These are phyloP conservation scores for Hansenula sp. DNA, from an alignment of 1,139 yeast species.

Conservation along the genomic window DNA sequence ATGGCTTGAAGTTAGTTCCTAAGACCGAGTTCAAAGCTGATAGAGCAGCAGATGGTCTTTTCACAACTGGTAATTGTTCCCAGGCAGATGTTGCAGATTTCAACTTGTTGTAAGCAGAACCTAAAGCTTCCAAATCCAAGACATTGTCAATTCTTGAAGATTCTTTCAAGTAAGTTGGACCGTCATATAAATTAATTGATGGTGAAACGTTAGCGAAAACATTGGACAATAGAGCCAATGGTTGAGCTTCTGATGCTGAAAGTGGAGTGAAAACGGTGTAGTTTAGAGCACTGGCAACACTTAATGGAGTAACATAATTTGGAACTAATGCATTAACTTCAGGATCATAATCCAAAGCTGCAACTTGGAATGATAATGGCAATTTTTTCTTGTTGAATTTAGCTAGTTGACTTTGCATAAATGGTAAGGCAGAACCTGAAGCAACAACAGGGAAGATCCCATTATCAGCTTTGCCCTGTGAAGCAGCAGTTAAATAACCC, in stretches of 20 bases:
- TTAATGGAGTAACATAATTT: constrained; percentile 64
- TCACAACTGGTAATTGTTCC: constrained; percentile 26
- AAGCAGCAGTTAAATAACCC: constrained; percentile 59
- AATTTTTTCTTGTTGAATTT: constrained; percentile 41
- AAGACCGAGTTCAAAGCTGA: constrained; percentile 50
- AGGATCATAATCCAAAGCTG: constrained; percentile 67
- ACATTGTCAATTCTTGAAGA: constrained; percentile 47
- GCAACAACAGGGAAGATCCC: constrained; percentile 46
- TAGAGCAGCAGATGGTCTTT: constrained; percentile 44
- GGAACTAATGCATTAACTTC: constrained; percentile 49
- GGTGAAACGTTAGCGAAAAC: constrained; percentile 62
- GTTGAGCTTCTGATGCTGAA: constrained; percentile 60
- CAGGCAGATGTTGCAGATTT: constrained; percentile 19
- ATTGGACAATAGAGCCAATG: constrained; percentile 61
- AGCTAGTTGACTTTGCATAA: constrained; percentile 47
- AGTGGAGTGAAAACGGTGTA: constrained; percentile 74
- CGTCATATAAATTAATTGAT: constrained; percentile 74
- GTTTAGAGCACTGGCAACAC: constrained; percentile 60
- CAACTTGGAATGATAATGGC: constrained; percentile 68
- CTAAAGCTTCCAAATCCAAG: constrained; percentile 42
- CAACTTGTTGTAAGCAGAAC: constrained; percentile 38
- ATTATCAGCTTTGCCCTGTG: constrained; percentile 27
- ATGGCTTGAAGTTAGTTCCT: constrained; percentile 58
- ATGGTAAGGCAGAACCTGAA: constrained; percentile 65
- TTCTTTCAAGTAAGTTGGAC: constrained; percentile 61